These are phyloP conservation scores for Solanum neorickii DNA, from an alignment of 257 asterid genomes.

Conservation along the genomic window DNA sequence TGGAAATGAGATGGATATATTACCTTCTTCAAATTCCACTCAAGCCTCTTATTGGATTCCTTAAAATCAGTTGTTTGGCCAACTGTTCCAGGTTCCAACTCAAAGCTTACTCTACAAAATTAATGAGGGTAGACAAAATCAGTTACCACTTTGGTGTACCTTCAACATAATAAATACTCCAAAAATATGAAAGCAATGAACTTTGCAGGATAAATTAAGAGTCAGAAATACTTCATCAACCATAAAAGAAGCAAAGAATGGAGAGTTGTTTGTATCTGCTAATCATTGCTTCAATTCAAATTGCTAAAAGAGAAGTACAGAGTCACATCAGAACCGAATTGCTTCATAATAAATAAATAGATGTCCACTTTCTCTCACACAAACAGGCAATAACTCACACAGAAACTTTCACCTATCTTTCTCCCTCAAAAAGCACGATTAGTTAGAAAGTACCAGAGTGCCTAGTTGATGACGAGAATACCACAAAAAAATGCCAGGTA, in stretches of 20 bases:
- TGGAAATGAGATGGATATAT: neutral
- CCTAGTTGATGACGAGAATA: neutral
- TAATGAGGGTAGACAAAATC: neutral
- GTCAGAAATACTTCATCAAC: neutral
- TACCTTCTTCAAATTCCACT: slow-evolving; percentile 96
- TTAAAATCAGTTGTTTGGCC: slow-evolving; percentile 93
- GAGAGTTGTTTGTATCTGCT: neutral
- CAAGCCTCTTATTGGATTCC: slow-evolving; percentile 75
- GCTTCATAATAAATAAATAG: neutral
- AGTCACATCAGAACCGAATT: neutral
- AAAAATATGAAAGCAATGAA: neutral
- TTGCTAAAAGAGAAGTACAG: neutral
- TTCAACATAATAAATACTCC: neutral
- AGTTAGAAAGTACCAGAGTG: neutral
- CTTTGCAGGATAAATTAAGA: neutral
- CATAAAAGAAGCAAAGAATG: neutral
- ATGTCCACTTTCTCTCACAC: neutral
- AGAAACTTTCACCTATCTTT: neutral
- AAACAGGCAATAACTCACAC: neutral
- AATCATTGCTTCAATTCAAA: neutral
- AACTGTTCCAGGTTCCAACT: slow-evolving; percentile 80
- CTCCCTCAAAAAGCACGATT: neutral
- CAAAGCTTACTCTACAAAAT: slow-evolving; percentile 72
- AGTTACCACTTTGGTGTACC: neutral
- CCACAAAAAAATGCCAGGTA: neutral